Conservation (phyloP, 2,329 filamentous ascomycete genomes). For the Colletotrichum caudatum region DNA sequence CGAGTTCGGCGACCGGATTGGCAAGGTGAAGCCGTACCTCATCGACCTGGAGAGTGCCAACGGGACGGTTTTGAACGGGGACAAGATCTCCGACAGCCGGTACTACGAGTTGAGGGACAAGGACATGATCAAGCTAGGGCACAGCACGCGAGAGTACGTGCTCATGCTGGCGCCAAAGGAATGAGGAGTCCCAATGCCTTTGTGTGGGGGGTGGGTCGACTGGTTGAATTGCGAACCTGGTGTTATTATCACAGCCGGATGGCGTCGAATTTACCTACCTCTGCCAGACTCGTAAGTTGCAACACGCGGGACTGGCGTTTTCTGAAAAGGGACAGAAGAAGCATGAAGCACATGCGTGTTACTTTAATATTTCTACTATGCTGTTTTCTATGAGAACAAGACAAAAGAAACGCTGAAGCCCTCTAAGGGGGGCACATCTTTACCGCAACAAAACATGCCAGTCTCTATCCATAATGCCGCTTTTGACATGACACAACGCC, state of each 20-base stretch:
- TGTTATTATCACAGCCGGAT: too few species aligned
- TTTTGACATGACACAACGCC: neutral
- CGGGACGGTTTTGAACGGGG: slow-evolving; percentile 85
- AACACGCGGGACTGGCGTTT: neutral
- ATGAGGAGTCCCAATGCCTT: slow-evolving; percentile 42
- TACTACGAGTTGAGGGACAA: slow-evolving; percentile 90
- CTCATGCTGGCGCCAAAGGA: slow-evolving; percentile 78
- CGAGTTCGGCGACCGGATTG: slow-evolving; percentile 86
- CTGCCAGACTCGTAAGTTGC: neutral
- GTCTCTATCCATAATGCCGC: neutral
- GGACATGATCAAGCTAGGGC: slow-evolving; percentile 89
- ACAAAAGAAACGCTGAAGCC: slow-evolving; percentile 4
- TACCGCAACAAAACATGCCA: neutral
- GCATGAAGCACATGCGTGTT: neutral
- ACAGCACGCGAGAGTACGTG: slow-evolving; percentile 94
- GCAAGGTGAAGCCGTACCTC: slow-evolving; percentile 85
- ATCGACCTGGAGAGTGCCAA: slow-evolving; percentile 96
- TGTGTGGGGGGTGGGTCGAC: neutral
- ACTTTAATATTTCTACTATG: neutral
- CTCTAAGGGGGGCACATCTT: neutral
- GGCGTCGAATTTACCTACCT: neutral
- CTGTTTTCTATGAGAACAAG: neutral
- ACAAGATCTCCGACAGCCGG: slow-evolving; percentile 77
- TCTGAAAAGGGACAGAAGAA: neutral
- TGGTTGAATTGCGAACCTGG: neutral